Conservation (phyloP, 805 yeast genomes). For the Kodamaea hsintzibuensis region DNA sequence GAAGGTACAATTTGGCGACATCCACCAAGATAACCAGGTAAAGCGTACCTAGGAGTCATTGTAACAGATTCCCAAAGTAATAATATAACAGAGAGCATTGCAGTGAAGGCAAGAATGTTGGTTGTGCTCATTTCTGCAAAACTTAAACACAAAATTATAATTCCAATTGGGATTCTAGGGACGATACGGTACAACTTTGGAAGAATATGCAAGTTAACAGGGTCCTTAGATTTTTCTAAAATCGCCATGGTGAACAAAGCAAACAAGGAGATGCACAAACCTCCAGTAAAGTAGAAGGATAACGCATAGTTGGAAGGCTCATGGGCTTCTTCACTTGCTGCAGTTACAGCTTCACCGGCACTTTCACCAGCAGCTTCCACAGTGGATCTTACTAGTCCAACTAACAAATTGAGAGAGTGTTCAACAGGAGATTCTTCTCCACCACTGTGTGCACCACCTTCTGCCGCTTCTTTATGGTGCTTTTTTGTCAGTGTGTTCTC, state of each 20-base stretch:
- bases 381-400: constrained; percentile 9
- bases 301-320: constrained; percentile 41
- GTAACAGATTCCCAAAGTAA: constrained; percentile 40
- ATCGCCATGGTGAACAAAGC: constrained; percentile 42
- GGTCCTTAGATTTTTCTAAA: constrained; percentile 47
- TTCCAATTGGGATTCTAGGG: constrained; percentile 42
- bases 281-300: constrained; percentile 53
- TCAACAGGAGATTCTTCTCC: neutral
- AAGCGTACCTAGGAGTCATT: constrained; percentile 21
- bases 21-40: neutral
- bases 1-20: neutral
- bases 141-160: constrained; percentile 40
- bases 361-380: constrained; percentile 3
- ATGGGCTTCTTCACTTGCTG: constrained; percentile 10
- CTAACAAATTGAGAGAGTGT: neutral
- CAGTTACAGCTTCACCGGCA: neutral
- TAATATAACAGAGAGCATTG: constrained; percentile 32
- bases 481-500: constrained; percentile 18
- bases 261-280: constrained; percentile 46
- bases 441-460: neutral
- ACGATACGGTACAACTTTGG: constrained; percentile 40
- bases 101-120: constrained; percentile 34
- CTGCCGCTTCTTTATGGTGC: neutral
- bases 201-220: constrained; percentile 27
- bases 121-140: constrained; percentile 45